phyloP scores from a whole-genome alignment of 805 yeast species.

The Suhomyces pyralidae region DNA sequence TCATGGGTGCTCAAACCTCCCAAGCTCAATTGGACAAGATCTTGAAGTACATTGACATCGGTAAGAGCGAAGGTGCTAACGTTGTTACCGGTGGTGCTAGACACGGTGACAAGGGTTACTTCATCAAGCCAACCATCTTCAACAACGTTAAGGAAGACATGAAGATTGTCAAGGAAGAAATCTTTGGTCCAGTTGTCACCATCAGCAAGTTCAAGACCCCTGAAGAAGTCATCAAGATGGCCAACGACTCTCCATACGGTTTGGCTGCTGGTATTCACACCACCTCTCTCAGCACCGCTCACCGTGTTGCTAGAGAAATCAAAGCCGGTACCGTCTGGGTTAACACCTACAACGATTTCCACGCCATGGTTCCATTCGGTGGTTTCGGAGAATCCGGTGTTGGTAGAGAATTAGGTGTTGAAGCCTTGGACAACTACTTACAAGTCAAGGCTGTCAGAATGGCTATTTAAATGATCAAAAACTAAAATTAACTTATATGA shows the following conservation, averaged over 20 bases:
- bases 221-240: slow-evolving; percentile 74
- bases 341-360: slow-evolving; percentile 87
- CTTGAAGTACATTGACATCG: slow-evolving; percentile 69
- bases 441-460: slow-evolving; percentile 83
- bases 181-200: slow-evolving; percentile 91
- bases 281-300: slow-evolving; percentile 66
- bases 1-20: slow-evolving; percentile 93
- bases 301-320: slow-evolving; percentile 68
- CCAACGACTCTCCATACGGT: slow-evolving; percentile 83
- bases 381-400: slow-evolving; percentile 89
- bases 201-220: slow-evolving; percentile 76
- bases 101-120: slow-evolving; percentile 67
- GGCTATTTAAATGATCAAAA: slow-evolving; percentile 15
- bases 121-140: slow-evolving; percentile 78
- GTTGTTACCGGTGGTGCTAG: slow-evolving; percentile 81
- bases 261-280: slow-evolving; percentile 92
- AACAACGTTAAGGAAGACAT: slow-evolving; percentile 73
- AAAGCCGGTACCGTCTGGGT: slow-evolving; percentile 91
- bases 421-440: slow-evolving; percentile 81
- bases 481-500: background rate
- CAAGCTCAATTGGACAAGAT: slow-evolving; percentile 75
- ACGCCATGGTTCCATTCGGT: slow-evolving; percentile 86
- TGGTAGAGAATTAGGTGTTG: slow-evolving; percentile 91
- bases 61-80: slow-evolving; percentile 81
- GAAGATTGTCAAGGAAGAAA: slow-evolving; percentile 82